phyloP scores from a whole-genome alignment of 2,329 filamentous ascomycete genomes.

The Calonectria naviculata region DNA sequence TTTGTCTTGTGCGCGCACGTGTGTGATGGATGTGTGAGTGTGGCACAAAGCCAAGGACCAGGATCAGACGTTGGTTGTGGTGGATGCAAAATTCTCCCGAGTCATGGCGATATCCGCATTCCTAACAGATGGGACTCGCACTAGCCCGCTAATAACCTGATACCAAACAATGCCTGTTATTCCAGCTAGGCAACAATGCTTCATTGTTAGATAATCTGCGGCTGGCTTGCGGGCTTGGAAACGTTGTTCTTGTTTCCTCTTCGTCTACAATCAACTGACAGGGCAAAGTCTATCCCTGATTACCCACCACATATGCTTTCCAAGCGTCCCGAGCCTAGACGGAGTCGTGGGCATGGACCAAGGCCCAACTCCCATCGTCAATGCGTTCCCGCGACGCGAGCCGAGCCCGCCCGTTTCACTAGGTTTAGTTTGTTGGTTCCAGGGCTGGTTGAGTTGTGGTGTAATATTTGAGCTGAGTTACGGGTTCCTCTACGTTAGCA shows the following conservation, averaged over 20 bases:
- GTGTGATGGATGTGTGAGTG: conserved; percentile 8
- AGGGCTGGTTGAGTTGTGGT: background rate
- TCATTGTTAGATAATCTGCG: background rate
- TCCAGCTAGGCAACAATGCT: background rate
- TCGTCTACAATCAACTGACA: background rate
- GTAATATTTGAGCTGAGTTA: background rate
- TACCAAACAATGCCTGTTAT: background rate
- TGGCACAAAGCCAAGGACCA: conserved; percentile 4
- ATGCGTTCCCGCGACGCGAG: conserved; percentile 21
- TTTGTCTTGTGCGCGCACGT: background rate
- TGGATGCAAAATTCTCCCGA: background rate
- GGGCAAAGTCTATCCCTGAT: background rate
- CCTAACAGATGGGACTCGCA: background rate
- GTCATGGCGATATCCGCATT: background rate
- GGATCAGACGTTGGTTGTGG: background rate
- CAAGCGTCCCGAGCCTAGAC: background rate
- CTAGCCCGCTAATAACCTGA: background rate
- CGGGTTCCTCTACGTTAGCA: background rate
- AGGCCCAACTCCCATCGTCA: background rate
- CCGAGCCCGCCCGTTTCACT: conserved; percentile 18
- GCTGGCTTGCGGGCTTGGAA: background rate
- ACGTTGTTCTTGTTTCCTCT: background rate
- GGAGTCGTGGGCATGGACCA: background rate
- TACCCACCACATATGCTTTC: background rate
- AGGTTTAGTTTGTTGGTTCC: background rate